Evolutionary conservation across 768 basidiomycete genomes (phyloP), one percentile per base, ranked within the genome.

Genomic region (Rhizopogon vesiculosus): DNA sequence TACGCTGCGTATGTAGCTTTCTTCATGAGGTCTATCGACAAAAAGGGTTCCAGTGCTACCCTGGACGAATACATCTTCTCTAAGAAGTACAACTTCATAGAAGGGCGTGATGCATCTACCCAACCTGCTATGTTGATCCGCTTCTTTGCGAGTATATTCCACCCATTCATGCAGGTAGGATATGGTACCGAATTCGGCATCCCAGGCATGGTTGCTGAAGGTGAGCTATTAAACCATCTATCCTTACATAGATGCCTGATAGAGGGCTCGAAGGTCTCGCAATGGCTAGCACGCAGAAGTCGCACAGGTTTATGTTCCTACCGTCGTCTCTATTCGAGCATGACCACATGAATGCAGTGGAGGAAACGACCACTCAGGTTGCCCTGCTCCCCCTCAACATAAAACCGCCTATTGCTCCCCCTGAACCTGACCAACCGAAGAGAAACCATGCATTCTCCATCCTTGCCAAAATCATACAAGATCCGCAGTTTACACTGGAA

Each of bases 171-270:
- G 44, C 83, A 87, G 60, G 60, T 71, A 9, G 86, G 84, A 3
- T 78, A 82, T 59, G 87, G 86, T 0, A 56, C 74, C 3, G 88
- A 89, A 66, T 87, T 89, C 56, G 77, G 77, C 8, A 49, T 88
- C 39, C 80, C 77, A 16, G 87, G 86, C 1, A 73, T 86, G 64
- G 61, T 84, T 1, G 78, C 78, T 5, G 86, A 89, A 75, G 87
- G 86, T 83, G 16, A 7, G 57, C 35, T 19, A 7, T n/a, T 2
- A 31, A 15, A 22, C 5, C 12, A 31, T 18, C 13, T 3, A 8
- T 9, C 16, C 0, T 10, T 15, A 18, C 28, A 8, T 2, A 22
- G 7, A 41, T 29, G 12, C 10, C n/a, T 22, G 42, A 28, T 0
- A 29, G 18, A 42, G 5, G 13, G 2, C 29, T 38, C 38, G 43